phyloP scores from a whole-genome alignment of 2,329 filamentous ascomycete genomes.

The Hypoxylon sp. region DNA sequence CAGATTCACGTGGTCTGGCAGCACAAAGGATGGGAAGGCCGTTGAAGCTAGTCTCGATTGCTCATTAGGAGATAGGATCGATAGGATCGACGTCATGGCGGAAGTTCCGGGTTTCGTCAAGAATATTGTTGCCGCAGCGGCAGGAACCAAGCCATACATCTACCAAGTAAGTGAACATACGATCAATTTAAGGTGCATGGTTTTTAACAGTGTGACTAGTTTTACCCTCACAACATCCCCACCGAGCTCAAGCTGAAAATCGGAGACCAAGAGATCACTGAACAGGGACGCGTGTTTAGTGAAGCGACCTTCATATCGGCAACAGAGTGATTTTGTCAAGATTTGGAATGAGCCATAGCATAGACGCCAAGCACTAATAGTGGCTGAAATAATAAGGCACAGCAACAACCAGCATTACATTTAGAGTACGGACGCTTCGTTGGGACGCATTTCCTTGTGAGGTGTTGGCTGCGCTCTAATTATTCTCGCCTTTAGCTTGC shows the following conservation, averaged over 20 bases:
- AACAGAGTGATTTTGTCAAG: conserved; percentile 35
- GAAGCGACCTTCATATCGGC: conserved; percentile 97
- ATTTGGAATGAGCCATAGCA: conserved; percentile 24
- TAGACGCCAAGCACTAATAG: conserved; percentile 30
- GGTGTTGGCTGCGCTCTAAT: conserved; percentile 19
- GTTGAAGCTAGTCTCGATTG: conserved; percentile 80
- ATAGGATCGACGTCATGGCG: conserved; percentile 95
- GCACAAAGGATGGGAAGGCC: conserved; percentile 80
- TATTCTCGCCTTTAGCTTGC: conserved; percentile 22
- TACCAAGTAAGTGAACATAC: conserved; percentile 78
- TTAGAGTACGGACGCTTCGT: conserved; percentile 17
- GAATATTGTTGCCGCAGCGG: conserved; percentile 88
- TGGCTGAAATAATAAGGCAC: conserved; percentile 8
- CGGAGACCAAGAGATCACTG: conserved; percentile 82
- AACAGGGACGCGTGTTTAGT: conserved; percentile 84
- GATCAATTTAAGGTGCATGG: not conserved
- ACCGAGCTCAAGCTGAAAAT: conserved; percentile 86
- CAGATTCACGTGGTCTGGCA: conserved; percentile 84
- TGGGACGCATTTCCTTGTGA: conserved; percentile 14
- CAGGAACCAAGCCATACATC: conserved; percentile 96
- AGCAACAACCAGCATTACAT: conserved; percentile 10
- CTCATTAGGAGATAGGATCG: conserved; percentile 76
- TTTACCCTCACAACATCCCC: conserved; percentile 73
- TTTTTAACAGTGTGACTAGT: conserved; percentile 67
- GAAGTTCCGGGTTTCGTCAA: conserved; percentile 97